Conservation (phyloP, 345 rosid species). For the Populus tremula region DNA sequence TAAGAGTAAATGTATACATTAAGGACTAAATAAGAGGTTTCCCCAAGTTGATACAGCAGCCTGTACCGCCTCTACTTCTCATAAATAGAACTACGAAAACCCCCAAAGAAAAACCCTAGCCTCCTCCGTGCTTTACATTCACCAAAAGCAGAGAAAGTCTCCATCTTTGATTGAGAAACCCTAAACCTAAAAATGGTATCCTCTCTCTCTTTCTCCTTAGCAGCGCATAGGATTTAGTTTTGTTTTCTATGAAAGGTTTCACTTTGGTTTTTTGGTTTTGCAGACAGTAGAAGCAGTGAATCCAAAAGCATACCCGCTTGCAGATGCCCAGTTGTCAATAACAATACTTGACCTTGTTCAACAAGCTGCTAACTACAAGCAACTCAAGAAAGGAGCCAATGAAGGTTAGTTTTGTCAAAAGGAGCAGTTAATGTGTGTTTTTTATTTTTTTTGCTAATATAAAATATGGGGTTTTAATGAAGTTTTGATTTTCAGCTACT, state of each 20-base stretch:
- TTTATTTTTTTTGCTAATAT: background rate
- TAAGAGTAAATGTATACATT: background rate
- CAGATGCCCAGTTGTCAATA: slow-evolving; percentile 66
- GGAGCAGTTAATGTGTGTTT: background rate
- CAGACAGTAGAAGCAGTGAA: slow-evolving; percentile 65
- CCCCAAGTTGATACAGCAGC: background rate
- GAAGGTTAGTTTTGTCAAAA: slow-evolving; percentile 49
- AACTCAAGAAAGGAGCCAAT: slow-evolving; percentile 96
- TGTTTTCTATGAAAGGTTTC: background rate
- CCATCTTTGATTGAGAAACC: background rate
- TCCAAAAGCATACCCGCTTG: slow-evolving; percentile 88
- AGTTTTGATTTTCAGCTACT: slow-evolving; percentile 50
- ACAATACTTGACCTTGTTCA: slow-evolving; percentile 89
- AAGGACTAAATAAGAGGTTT: background rate
- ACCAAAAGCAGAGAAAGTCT: background rate
- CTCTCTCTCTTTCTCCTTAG: background rate
- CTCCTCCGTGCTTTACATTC: background rate
- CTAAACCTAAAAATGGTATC: background rate
- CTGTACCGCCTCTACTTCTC: background rate
- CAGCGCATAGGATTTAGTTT: background rate
- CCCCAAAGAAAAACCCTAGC: slow-evolving; percentile 7
- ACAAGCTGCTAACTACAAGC: slow-evolving; percentile 95
- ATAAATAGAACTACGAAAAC: background rate
- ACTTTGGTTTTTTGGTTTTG: background rate
- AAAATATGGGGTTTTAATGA: background rate